Evolutionary conservation across 2,329 filamentous ascomycete genomes (phyloP).

Genomic region (Peltaster fructicola): DNA sequence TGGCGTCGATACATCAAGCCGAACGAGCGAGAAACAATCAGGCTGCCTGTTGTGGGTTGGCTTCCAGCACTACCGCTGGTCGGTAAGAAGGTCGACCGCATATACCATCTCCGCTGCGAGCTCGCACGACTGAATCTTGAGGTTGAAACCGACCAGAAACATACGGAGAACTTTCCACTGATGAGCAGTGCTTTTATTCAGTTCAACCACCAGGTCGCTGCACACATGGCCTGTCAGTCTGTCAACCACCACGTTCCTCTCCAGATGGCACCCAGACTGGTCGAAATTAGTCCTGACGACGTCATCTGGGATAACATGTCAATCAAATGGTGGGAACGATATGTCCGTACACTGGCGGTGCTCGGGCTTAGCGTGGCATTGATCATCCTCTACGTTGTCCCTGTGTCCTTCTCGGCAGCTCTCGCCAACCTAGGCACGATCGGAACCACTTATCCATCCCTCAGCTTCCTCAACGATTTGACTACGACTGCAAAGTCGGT

Average conservation of each 20-base stretch:
- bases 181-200: constrained; percentile 98
- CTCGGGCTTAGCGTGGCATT: constrained; percentile 51
- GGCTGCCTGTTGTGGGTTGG: constrained; percentile 52
- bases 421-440: constrained; percentile 61
- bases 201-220: constrained; percentile 93
- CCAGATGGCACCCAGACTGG: constrained; percentile 78
- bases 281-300: constrained; percentile 87
- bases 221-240: constrained; percentile 94
- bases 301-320: constrained; percentile 97
- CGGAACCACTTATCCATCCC: constrained; percentile 47
- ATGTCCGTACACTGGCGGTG: constrained; percentile 52
- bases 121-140: constrained; percentile 76
- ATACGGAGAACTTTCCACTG: constrained; percentile 69
- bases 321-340: constrained; percentile 83
- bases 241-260: constrained; percentile 80
- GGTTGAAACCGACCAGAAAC: constrained; percentile 75
- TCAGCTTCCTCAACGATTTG: constrained; percentile 48
- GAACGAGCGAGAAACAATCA: constrained; percentile 72
- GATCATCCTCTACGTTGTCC: constrained; percentile 77
- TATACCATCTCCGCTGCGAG: constrained; percentile 77
- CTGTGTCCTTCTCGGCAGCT: constrained; percentile 72
- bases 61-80: constrained; percentile 54
- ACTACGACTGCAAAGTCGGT: constrained; percentile 45
- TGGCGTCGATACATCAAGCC: constrained; percentile 74
- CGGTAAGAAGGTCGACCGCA: constrained; percentile 84